Evolutionary conservation across 2,329 filamentous ascomycete species (phyloP), one percentile per base, ranked within the genome.

Genomic region (Clonostachys solani): DNA sequence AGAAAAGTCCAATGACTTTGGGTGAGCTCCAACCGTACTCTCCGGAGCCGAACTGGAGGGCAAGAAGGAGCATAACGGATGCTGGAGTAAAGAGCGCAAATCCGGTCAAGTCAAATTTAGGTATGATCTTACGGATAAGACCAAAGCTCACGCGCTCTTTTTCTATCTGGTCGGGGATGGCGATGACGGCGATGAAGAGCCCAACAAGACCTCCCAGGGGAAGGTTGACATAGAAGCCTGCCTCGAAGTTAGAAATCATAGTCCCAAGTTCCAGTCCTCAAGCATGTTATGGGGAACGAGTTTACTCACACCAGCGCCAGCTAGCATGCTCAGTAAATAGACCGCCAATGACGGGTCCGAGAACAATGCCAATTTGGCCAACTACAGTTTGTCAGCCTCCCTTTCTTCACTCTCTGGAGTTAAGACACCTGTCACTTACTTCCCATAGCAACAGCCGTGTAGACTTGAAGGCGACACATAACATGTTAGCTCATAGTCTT

Each of bases 171-270:
- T 72, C 67, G 13, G 69, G 71, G 12, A 71, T 60, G 42, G 56
- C 54, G 19, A 67, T 49, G 9, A 68, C 46, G 2, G 60, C 18
- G 10, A 73, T 43, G 12, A 62, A 54, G 5, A 60, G n/a, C 33
- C 16, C 68, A 3, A 67, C 60, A 12, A 69, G 15, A 3, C 52
- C 65, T 4, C 71, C 71, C 29, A 74, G 42, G 2, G 73, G 72
- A 6, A 77, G 61, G 53, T 75, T 75, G 60, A 76, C 62, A 50
- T 69, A 75, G 53, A 74, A 75, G 46, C 66, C 44, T 46, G 23
- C 16, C 23, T 29, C 23, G 9, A 4, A 29, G 23, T 29, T 10
- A 29, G 23, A 29, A 10, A 29, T 4, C 1, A 29, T 29, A 3
- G 4, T 29, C 9, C 23, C 23, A 29, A 29, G 9, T 10, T 29